Percentiles rank a stretch among this genome's conserved stretches.
phyloP scores from a whole-genome alignment of 495 filamentous ascomycete genomes.

The Penicillium ochrochloron region DNA sequence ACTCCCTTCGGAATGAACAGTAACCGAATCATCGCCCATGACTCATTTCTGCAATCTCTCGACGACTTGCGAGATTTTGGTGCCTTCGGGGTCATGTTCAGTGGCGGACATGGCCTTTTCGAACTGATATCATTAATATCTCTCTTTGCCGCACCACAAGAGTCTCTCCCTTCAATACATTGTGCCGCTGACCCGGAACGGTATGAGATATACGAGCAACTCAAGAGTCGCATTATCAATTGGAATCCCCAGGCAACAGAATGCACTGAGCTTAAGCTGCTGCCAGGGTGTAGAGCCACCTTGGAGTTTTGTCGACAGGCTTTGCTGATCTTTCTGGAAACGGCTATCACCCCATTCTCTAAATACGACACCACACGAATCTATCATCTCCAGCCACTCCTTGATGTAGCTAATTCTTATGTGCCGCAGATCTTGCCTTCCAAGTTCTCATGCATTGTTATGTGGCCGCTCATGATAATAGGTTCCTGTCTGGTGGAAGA shows the following conservation, averaged over 20 bases:
- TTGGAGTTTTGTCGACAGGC: not conserved
- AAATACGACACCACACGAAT: not conserved
- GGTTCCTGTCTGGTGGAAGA: not conserved
- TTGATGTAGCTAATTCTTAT: not conserved
- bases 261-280: not conserved
- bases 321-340: not conserved
- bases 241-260: not conserved
- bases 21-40: not conserved
- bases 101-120: not conserved
- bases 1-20: constrained; percentile 2
- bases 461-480: constrained; percentile 5
- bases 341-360: not conserved
- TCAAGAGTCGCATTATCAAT: not conserved
- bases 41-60: not conserved
- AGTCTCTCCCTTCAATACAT: not conserved
- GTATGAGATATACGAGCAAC: not conserved
- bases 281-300: not conserved
- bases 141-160: not conserved
- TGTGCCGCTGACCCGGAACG: not conserved
- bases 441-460: not conserved
- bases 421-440: not conserved
- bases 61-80: constrained; percentile 1
- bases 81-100: constrained; percentile 4
- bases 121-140: not conserved
- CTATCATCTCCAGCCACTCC: not conserved